Evolutionary conservation across 2,329 filamentous ascomycete species (phyloP).

Genomic region (Diplocarpon rosae): DNA sequence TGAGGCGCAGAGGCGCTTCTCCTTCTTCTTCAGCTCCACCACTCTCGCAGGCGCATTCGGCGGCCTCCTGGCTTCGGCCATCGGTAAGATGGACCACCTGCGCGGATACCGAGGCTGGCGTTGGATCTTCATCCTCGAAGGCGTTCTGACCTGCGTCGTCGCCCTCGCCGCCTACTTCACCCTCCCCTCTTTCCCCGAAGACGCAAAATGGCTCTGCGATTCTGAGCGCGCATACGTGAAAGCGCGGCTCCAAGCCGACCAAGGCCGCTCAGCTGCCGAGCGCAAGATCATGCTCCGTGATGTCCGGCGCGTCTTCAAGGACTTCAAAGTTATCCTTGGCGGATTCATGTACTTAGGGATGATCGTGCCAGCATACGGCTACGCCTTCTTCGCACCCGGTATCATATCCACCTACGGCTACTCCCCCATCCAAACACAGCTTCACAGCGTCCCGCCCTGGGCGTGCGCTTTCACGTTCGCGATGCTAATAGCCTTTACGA

Average conservation of each 20-base stretch:
- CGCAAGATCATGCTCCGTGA: conserved; percentile 48
- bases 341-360: conserved; percentile 76
- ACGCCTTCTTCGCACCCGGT: conserved; percentile 65
- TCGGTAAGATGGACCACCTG: conserved; percentile 75
- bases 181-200: conserved; percentile 65
- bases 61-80: conserved; percentile 72
- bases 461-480: conserved; percentile 68
- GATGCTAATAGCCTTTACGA: conserved; percentile 61
- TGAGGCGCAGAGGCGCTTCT: conserved; percentile 86
- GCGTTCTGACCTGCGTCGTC: conserved; percentile 49
- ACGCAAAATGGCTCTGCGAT: conserved; percentile 60
- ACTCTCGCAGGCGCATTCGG: conserved; percentile 76
- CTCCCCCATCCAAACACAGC: conserved; percentile 38
- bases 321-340: conserved; percentile 63
- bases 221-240: conserved; percentile 58
- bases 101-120: conserved; percentile 63
- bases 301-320: conserved; percentile 53
- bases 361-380: conserved; percentile 67
- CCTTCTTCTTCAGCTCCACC: conserved; percentile 83
- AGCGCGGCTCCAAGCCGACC: conserved; percentile 55
- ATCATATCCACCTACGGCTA: conserved; percentile 62
- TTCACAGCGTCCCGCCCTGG: conserved; percentile 46
- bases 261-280: conserved; percentile 55
- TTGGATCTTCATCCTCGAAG: conserved; percentile 77
- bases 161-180: conserved; percentile 55